Percentiles rank a stretch among this genome's conserved stretches.
phyloP scores from a whole-genome alignment of 805 yeast genomes.

The Candida koratica region DNA sequence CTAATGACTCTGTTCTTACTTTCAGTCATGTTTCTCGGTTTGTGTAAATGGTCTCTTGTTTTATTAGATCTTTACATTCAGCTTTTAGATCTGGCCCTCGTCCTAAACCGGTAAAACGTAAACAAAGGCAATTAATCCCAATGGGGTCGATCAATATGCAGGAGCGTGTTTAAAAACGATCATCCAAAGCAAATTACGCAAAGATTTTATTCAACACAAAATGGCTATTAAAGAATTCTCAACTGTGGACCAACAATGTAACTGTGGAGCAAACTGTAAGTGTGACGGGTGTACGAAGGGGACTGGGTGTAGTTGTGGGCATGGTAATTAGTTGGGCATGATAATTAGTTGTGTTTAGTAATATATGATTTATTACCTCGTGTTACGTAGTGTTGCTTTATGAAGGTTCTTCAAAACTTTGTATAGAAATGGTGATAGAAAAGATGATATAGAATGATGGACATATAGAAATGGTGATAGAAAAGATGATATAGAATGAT shows the following conservation, averaged over 20 bases:
- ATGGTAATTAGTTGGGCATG: too few species aligned
- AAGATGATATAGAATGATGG: too few species aligned
- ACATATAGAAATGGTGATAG: too few species aligned
- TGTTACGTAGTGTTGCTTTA: too few species aligned
- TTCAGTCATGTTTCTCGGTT: too few species aligned
- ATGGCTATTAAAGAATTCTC: constrained; percentile 16
- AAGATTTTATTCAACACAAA: constrained; percentile 2
- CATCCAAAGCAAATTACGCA: not conserved
- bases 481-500: too few species aligned
- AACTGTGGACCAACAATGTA: constrained; percentile 16
- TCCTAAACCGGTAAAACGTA: constrained; percentile 8
- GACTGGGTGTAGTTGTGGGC: constrained; percentile 13
- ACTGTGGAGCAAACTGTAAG: constrained; percentile 22
- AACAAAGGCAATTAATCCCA: constrained; percentile 5
- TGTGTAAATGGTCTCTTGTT: too few species aligned
- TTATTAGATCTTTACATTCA: too few species aligned
- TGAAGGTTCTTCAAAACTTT: too few species aligned
- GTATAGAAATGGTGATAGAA: too few species aligned
- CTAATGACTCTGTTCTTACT: constrained; percentile 25
- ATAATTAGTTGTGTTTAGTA: too few species aligned
- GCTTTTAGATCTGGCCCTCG: constrained; percentile 5
- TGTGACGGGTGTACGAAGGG: constrained; percentile 18
- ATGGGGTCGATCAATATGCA: not conserved
- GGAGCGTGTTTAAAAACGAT: not conserved
- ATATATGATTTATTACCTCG: not conserved